Conservation (phyloP, 2,329 filamentous ascomycete species). For the Aspergillus eucalypticola region DNA sequence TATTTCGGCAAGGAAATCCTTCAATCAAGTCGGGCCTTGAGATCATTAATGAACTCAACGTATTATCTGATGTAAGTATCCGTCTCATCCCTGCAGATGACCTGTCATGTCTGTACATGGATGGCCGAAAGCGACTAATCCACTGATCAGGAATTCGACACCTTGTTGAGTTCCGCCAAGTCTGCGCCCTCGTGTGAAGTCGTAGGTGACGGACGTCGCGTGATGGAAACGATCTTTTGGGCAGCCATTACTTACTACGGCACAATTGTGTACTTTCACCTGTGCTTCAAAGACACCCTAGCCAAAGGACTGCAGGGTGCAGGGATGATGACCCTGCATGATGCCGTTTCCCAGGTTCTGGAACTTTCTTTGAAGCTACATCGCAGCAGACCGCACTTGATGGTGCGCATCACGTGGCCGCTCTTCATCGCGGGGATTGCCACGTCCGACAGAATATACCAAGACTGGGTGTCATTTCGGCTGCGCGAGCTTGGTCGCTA, state of each 20-base stretch:
- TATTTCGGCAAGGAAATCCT: constrained; percentile 17
- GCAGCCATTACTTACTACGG: constrained; percentile 27
- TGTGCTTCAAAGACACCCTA: constrained; percentile 22
- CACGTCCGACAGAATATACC: constrained; percentile 26
- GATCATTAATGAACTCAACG: constrained; percentile 23
- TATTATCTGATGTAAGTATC: constrained; percentile 21
- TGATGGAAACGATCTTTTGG: constrained; percentile 30
- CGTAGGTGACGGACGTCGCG: constrained; percentile 19
- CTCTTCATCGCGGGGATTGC: constrained; percentile 29
- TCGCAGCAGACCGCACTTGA: constrained; percentile 23
- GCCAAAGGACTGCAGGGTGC: constrained; percentile 7
- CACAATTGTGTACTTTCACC: constrained; percentile 26
- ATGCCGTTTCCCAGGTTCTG: constrained; percentile 25
- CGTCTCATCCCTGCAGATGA: background rate
- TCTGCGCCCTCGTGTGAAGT: constrained; percentile 21
- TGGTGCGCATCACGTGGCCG: constrained; percentile 29
- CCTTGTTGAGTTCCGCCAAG: constrained; percentile 22
- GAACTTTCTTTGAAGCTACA: constrained; percentile 27
- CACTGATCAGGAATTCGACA: constrained; percentile 24
- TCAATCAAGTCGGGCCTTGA: constrained; percentile 17
- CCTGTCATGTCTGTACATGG: background rate
- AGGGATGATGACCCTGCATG: constrained; percentile 17
- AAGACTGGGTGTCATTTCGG: constrained; percentile 32
- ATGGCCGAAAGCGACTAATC: background rate
- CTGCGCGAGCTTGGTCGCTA: constrained; percentile 27